Conservation (phyloP, 257 asterid species). For the Ligustrum vulgare region DNA sequence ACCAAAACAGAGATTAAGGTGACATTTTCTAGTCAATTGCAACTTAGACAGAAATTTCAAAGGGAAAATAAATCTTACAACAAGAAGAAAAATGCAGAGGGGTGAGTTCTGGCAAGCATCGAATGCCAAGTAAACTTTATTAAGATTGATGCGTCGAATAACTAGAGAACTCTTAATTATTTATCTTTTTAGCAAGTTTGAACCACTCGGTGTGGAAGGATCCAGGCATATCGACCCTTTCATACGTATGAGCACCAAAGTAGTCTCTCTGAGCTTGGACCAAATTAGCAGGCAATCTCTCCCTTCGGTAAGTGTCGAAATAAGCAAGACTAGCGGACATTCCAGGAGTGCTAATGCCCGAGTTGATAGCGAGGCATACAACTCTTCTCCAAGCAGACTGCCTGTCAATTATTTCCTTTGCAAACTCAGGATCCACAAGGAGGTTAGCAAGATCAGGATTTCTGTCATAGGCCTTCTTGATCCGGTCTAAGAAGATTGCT, state of each 20-base stretch:
- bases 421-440: constrained; percentile 89
- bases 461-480: constrained; percentile 89
- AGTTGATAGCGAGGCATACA: constrained; percentile 71
- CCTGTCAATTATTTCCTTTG: constrained; percentile 79
- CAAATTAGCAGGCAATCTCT: constrained; percentile 82
- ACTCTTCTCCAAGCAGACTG: constrained; percentile 96
- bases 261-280: constrained; percentile 97
- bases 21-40: no score
- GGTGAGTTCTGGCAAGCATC: background rate
- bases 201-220: constrained; percentile 94
- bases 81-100: background rate
- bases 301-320: constrained; percentile 86
- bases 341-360: constrained; percentile 95
- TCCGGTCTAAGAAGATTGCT: constrained; percentile 92
- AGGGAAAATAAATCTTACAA: constrained; percentile 13
- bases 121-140: constrained; percentile 14
- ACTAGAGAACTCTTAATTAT: constrained; percentile 24
- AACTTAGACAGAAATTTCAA: background rate
- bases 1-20: background rate
- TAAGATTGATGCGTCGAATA: constrained; percentile 11
- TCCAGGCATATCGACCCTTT: constrained; percentile 74
- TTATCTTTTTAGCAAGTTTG: constrained; percentile 64
- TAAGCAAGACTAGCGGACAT: constrained; percentile 96
- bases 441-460: constrained; percentile 82
- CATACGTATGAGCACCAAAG: constrained; percentile 96